Evolutionary conservation across 2,329 filamentous ascomycete species (phyloP), one percentile per base, ranked within the genome.

Genomic region (Dactylellina cionopaga): DNA sequence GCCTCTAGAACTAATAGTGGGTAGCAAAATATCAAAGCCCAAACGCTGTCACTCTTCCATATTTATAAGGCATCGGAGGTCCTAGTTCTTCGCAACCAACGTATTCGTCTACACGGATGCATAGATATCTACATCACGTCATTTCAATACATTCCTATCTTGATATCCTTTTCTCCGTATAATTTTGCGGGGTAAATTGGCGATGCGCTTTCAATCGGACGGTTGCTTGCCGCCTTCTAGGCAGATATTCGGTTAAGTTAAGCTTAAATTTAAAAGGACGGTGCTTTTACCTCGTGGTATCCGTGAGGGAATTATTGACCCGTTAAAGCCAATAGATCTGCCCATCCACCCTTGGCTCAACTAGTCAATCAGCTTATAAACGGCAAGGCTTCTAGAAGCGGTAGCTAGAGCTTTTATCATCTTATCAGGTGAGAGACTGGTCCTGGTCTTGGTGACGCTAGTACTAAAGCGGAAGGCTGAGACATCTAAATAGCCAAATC

Each of bases 211-310:
- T 5, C 41, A 51, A 17, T 6, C 15, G 9, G 10, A 27, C 25
- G n/a, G 10, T 9, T 5, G 27, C 46, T 5, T 33, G 46, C n/a
- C 25, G 22, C 17, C 15, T 19, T 55, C 35, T 55, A 55, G 51
- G 51, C 51, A 55, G 51, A 55, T 27, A 55, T 2, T 41, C 33
- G 51, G 51, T n/a, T 55, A 41, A 27, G 33, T 55, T 55, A 41
- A 55, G 33, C 51, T 55, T 55, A 41, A 55, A 55, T 55, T 5
- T 10, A 51, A 19, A 17, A 41, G 51, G 51, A 41, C 22, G 10
- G 19, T 41, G 19, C 22, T 19, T 39, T 10, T 13, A 4, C 7
- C 7, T 24, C 19, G 11, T 19, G 15, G 27, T 13, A n/a, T 11
- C 13, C 2, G 2, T 22, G 33, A 17, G 33, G 19, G 13, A 27